Percentiles rank a stretch among this genome's conserved stretches.
These are phyloP conservation scores for Pleoardoris graminearum DNA, from an alignment of 2,329 filamentous ascomycete species.

Conservation along the genomic window DNA sequence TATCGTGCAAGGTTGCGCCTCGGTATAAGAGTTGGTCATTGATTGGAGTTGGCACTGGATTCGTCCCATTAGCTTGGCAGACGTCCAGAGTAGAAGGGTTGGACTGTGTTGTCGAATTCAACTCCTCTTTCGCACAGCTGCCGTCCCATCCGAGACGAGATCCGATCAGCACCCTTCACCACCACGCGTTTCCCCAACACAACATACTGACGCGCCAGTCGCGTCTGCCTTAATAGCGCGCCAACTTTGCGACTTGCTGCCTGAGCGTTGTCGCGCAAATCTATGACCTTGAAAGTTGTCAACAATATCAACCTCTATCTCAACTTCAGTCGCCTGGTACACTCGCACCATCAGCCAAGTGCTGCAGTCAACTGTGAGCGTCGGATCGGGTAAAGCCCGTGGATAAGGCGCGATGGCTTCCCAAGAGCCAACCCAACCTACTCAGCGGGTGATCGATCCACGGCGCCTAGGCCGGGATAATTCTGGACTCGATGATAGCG, in stretches of 20 bases:
- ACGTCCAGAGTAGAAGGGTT: conserved; percentile 3
- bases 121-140: not conserved
- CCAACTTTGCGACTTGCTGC: no score
- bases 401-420: no score
- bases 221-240: no score
- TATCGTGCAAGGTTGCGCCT: not conserved
- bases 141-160: not conserved
- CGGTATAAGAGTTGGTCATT: not conserved
- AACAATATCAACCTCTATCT: not conserved
- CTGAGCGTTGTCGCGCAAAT: not conserved
- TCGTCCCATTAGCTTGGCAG: conserved; percentile 19
- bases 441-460: conserved; percentile 80
- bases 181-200: not conserved
- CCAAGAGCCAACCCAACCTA: conserved; percentile 59
- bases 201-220: no score
- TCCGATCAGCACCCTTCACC: not conserved
- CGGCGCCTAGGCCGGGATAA: conserved; percentile 77
- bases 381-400: no score
- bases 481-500: conserved; percentile 79
- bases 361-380: no score
- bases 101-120: not conserved
- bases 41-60: not conserved
- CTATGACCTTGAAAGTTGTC: no score
- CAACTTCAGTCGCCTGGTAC: not conserved
- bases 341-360: no score